Evolutionary conservation across 2,329 filamentous ascomycete genomes (phyloP), one percentile per base, ranked within the genome.

Genomic region (Hypomyces rosellus): DNA sequence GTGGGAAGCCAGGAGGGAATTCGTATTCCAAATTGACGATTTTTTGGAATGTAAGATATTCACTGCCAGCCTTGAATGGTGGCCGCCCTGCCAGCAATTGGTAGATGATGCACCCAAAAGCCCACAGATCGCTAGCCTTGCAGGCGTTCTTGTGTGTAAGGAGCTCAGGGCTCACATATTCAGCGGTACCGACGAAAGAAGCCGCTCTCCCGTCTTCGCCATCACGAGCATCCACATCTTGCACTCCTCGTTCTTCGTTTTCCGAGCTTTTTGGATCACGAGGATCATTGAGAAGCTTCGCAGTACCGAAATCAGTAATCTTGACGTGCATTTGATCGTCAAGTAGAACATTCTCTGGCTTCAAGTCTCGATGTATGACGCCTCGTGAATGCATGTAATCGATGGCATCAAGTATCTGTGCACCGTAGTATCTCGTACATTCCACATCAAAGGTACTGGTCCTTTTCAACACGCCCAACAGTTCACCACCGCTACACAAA

Each of bases 321-420:
- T 99, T 99, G 70, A 97, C 85, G 62, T 97, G 89, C 88, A 96
- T 95, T 63, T 95, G 86, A 57, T 91, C 87, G 66, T 99, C 93
- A 36, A 99, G 76, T 6, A 99, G 78, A 4, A 99, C 91, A 58
- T 99, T 99, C 66, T 99, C 93, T 0, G 93, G 93, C 64, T 99
- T 99, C 57, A 99, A 69, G 65, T 99, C 93, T 57, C 93, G 86
- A 68, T 99, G 93, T 54, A 99, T 97, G 20, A 99, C 90, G 18
- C 92, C 93, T 55, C 89, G 83, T 39, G 85, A 89, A 72, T 99
- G 93, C 93, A 99, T 99, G 68, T 97, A 97, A 62, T 92, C 89
- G 63, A 99, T 92, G 18, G 93, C 85, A 67, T 97, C 93, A 44
- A 99, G 77, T 57, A 99, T 97, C 69, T 99, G 89, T 2, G 93